Evolutionary conservation across 768 basidiomycete species (phyloP).

Genomic region (Sutorius australiensis): DNA sequence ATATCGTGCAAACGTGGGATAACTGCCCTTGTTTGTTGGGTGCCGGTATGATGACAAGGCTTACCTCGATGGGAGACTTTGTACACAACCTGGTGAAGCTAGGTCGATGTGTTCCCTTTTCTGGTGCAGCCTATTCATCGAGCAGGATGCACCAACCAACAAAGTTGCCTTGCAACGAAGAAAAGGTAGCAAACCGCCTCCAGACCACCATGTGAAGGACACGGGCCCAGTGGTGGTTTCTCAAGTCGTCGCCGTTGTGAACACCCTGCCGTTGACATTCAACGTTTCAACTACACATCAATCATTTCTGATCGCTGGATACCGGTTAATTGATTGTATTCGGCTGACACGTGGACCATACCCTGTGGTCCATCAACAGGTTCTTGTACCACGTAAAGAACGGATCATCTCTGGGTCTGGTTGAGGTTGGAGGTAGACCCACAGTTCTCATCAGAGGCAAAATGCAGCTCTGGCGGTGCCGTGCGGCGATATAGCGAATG

Average conservation of each 20-base stretch:
- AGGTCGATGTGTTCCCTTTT: too few species aligned
- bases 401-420: neutral
- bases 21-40: neutral
- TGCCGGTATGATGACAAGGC: too few species aligned
- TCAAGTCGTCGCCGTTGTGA: neutral
- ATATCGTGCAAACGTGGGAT: neutral
- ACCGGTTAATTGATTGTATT: neutral
- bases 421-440: neutral
- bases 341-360: neutral
- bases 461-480: neutral
- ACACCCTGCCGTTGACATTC: neutral
- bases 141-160: neutral
- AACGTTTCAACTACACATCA: neutral
- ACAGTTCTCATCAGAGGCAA: neutral
- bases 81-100: too few species aligned
- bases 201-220: neutral
- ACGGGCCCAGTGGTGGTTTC: neutral
- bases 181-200: neutral
- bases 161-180: neutral
- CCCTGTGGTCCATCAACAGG: neutral
- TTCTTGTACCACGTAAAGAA: neutral
- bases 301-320: neutral
- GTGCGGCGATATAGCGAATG: constrained; percentile 1
- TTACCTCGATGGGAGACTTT: neutral
- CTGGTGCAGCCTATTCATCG: neutral